phyloP scores from a whole-genome alignment of 306 rosid genomes.

The Cotoneaster glaucophyllus region DNA sequence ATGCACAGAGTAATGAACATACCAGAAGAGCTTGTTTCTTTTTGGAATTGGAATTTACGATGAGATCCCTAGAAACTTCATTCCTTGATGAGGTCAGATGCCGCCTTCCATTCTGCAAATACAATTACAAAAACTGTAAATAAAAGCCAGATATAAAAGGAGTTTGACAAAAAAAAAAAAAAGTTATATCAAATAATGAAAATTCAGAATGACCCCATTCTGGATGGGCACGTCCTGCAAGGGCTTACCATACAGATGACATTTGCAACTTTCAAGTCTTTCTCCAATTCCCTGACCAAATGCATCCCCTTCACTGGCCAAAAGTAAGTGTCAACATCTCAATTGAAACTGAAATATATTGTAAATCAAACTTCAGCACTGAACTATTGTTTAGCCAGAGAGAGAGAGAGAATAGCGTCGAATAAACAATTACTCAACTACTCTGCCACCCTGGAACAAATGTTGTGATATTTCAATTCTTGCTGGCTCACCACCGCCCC shows the following conservation, averaged over 20 bases:
- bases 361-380: constrained; percentile 2
- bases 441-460: background rate
- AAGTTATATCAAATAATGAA: background rate
- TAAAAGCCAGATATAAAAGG: constrained; percentile 13
- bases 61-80: constrained; percentile 97
- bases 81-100: constrained; percentile 80
- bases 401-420: background rate
- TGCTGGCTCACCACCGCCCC: background rate
- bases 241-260: constrained; percentile 91
- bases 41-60: constrained; percentile 83
- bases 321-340: constrained; percentile 68
- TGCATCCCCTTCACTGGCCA: constrained; percentile 99
- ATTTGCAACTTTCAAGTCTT: constrained; percentile 90
- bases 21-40: constrained; percentile 94
- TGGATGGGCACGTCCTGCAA: constrained; percentile 9
- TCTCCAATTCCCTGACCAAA: constrained; percentile 96
- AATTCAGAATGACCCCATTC: constrained; percentile 6
- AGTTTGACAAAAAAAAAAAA: background rate
- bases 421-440: background rate
- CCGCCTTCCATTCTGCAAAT: constrained; percentile 91
- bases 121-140: constrained; percentile 17
- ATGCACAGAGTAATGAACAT: constrained; percentile 21
- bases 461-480: background rate
- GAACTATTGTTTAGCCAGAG: background rate
- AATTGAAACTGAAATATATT: constrained; percentile 20